Evolutionary conservation across 352 stramenopile genomes (phyloP).

Genomic region (Pythium brachiatum): DNA sequence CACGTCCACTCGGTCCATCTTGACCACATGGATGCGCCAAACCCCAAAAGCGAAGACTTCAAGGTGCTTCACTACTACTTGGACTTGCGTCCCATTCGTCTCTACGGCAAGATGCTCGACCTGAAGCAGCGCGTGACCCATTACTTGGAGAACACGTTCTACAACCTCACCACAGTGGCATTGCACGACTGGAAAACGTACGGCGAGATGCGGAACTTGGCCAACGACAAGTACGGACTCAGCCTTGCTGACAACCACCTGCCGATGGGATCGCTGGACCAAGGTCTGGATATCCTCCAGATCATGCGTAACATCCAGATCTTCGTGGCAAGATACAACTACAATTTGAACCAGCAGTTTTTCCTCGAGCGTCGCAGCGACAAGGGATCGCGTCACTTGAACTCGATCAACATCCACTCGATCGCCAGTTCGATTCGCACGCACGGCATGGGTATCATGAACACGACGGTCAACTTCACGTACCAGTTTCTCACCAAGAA

Average conservation of each 20-base stretch:
- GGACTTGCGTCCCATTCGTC: constrained; percentile 78
- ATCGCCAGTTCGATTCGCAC: constrained; percentile 90
- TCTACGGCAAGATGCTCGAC: constrained; percentile 88
- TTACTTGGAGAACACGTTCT: constrained; percentile 95
- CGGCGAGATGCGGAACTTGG: constrained; percentile 92
- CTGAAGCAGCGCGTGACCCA: constrained; percentile 85
- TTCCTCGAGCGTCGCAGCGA: constrained; percentile 92
- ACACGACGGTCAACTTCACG: constrained; percentile 94
- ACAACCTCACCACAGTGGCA: constrained; percentile 92
- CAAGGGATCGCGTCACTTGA: constrained; percentile 90
- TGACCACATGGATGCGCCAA: constrained; percentile 83
- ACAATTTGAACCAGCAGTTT: constrained; percentile 95
- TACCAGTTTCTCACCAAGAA: constrained; percentile 94
- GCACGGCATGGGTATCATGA: constrained; percentile 96
- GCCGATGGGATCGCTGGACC: constrained; percentile 91
- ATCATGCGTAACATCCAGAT: constrained; percentile 96
- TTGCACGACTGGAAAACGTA: constrained; percentile 96
- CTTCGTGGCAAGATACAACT: constrained; percentile 91
- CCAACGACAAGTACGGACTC: constrained; percentile 92
- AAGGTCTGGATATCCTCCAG: constrained; percentile 92
- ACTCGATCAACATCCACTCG: constrained; percentile 92
- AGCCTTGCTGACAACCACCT: constrained; percentile 90
- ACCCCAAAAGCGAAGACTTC: constrained; percentile 80
- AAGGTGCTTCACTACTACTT: constrained; percentile 87
- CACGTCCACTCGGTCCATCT: constrained; percentile 88